A percentile compares a stretch with the other conserved stretches of the same genome.
Conservation (phyloP, 1,139 yeast species). For the Citeromyces hawaiiensis region DNA sequence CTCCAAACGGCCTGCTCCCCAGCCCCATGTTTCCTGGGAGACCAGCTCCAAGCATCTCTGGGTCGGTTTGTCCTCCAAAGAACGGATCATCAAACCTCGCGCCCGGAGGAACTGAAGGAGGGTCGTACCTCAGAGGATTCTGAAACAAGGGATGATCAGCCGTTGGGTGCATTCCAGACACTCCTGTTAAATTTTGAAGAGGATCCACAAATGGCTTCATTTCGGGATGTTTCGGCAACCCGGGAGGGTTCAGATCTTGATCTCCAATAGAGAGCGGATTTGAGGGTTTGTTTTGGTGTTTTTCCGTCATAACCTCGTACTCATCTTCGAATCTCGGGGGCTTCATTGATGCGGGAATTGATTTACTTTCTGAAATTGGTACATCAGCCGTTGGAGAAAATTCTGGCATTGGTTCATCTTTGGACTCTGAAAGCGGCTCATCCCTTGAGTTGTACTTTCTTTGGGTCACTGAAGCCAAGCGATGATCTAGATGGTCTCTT, state of each 20-base stretch:
- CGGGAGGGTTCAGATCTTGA: conserved; percentile 38
- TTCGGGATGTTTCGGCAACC: conserved; percentile 26
- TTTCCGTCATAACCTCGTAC: conserved; percentile 10
- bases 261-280: conserved; percentile 29
- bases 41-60: conserved; percentile 30
- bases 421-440: too few species aligned
- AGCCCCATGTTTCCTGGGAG: conserved; percentile 30
- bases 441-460: too few species aligned
- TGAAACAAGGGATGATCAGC: conserved; percentile 33
- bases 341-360: conserved; percentile 8
- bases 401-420: too few species aligned
- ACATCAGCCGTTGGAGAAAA: too few species aligned
- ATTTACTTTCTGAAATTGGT: conserved; percentile 1
- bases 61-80: conserved; percentile 21
- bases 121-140: conserved; percentile 5
- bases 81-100: conserved; percentile 45
- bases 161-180: conserved; percentile 44
- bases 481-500: too few species aligned
- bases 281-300: conserved; percentile 6
- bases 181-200: conserved; percentile 7
- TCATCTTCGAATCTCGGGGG: conserved; percentile 23
- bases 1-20: conserved; percentile 6
- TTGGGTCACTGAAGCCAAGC: too few species aligned
- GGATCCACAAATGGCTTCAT: conserved; percentile 29
- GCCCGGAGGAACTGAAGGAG: conserved; percentile 29